phyloP scores from a whole-genome alignment of 1,284 basidiomycete genomes.

The Trichosporon sp. region DNA sequence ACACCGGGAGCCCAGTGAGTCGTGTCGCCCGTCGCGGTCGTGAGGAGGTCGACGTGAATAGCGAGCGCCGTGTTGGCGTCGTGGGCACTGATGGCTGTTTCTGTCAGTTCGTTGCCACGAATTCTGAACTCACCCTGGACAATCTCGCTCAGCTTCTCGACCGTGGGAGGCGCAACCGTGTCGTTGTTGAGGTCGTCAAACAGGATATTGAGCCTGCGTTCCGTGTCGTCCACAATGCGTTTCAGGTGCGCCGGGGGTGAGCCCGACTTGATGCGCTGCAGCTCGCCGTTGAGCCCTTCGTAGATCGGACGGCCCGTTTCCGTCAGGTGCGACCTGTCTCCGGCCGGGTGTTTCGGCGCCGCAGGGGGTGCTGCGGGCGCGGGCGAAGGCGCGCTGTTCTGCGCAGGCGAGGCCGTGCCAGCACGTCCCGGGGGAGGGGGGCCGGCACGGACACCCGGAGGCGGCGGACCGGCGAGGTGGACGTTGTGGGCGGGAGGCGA shows the following conservation, averaged over 20 bases:
- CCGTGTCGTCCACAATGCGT: slow-evolving; percentile 83
- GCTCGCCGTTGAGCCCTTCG: slow-evolving; percentile 66
- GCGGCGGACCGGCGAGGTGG: slow-evolving; percentile 42
- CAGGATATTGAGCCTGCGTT: slow-evolving; percentile 79
- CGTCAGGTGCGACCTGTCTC: slow-evolving; percentile 89
- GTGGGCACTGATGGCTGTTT: slow-evolving; percentile 69
- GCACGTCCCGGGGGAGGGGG: slow-evolving; percentile 42
- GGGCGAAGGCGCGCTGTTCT: slow-evolving; percentile 35
- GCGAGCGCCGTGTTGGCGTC: slow-evolving; percentile 71
- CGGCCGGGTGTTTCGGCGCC: slow-evolving; percentile 69
- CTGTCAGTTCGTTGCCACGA: neutral
- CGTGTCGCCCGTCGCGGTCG: slow-evolving; percentile 76
- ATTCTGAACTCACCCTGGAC: slow-evolving; percentile 64
- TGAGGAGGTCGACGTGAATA: slow-evolving; percentile 78
- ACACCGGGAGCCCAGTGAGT: slow-evolving; percentile 83
- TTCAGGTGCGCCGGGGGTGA: slow-evolving; percentile 66
- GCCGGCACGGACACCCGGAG: slow-evolving; percentile 38
- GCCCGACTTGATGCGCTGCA: slow-evolving; percentile 68
- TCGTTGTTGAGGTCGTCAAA: slow-evolving; percentile 93
- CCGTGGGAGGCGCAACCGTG: slow-evolving; percentile 70
- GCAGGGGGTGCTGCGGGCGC: slow-evolving; percentile 42
- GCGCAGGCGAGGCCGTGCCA: slow-evolving; percentile 27
- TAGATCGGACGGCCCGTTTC: slow-evolving; percentile 69
- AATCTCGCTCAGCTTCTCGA: slow-evolving; percentile 70
- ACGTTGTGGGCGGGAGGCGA: slow-evolving; percentile 28